Evolutionary conservation across 2,329 filamentous ascomycete genomes (phyloP).

Genomic region (Colletotrichum nymphaeae): DNA sequence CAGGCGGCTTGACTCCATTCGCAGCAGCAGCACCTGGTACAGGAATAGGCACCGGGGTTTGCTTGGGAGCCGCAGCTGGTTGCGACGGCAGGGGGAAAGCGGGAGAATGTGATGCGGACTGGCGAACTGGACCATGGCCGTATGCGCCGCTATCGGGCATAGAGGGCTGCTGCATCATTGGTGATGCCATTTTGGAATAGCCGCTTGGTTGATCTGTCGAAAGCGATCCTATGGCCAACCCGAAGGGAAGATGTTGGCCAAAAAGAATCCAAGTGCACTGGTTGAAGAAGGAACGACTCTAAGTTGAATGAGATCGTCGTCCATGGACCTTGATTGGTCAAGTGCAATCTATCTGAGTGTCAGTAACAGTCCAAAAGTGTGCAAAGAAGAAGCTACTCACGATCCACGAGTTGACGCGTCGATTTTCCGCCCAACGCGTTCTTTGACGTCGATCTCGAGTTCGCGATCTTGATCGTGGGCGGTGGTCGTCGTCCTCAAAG

Average conservation of each 20-base stretch:
- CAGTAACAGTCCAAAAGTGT: neutral
- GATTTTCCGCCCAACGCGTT: neutral
- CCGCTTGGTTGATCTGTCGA: accelerated
- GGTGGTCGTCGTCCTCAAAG: neutral
- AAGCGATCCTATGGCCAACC: neutral
- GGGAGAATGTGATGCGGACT: neutral
- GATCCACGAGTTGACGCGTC: slow-evolving; percentile 13
- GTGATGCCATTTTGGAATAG: neutral
- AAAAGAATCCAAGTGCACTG: neutral
- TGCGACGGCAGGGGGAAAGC: neutral
- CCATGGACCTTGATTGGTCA: neutral
- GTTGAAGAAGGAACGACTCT: neutral
- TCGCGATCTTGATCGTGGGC: neutral
- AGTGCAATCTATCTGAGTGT: neutral
- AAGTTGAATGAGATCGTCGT: neutral
- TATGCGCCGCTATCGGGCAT: neutral
- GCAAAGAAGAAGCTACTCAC: neutral
- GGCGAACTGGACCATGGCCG: neutral
- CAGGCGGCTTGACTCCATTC: too few relatives aligned
- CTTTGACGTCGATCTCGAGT: neutral
- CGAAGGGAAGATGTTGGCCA: neutral
- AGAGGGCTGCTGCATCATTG: neutral
- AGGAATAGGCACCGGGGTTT: neutral
- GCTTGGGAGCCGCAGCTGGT: neutral
- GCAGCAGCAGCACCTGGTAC: neutral